Evolutionary conservation across 139 green algal species (phyloP).

Genomic region (Picochlorum sp.): DNA sequence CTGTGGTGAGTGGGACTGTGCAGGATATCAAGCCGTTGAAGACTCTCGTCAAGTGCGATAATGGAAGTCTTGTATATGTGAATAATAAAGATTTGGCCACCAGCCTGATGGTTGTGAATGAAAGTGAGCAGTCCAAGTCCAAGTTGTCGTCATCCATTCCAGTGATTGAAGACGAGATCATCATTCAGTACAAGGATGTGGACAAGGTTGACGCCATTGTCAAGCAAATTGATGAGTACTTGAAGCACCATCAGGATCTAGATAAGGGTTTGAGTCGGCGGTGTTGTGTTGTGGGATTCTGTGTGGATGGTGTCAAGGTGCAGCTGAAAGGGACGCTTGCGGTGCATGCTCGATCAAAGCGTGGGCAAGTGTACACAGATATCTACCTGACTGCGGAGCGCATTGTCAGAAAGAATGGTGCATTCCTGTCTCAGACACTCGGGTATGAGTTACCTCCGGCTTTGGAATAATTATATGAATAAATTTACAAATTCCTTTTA

Average conservation of each 20-base stretch:
- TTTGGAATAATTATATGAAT: background rate
- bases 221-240: background rate
- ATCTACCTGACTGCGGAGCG: constrained; percentile 16
- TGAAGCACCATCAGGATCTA: constrained; percentile 4
- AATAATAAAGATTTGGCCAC: constrained; percentile 8
- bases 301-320: background rate
- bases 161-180: background rate
- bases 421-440: background rate
- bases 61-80: constrained; percentile 16
- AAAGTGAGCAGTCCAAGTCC: background rate
- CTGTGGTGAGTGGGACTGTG: constrained; percentile 23
- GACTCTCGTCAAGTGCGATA: constrained; percentile 32
- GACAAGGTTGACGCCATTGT: constrained; percentile 10
- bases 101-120: background rate
- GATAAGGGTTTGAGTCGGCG: background rate
- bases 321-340: constrained; percentile 16
- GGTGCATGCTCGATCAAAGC: background rate
- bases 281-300: background rate
- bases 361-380: constrained; percentile 1
- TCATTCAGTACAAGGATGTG: constrained; percentile 9
- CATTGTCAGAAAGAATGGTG: constrained; percentile 14
- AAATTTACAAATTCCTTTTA: constrained; percentile 1
- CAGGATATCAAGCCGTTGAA: constrained; percentile 38
- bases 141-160: background rate
- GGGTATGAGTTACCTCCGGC: constrained; percentile 4